Evolutionary conservation across 1,284 basidiomycete species (phyloP).

Genomic region (Naganishia cerealis): DNA sequence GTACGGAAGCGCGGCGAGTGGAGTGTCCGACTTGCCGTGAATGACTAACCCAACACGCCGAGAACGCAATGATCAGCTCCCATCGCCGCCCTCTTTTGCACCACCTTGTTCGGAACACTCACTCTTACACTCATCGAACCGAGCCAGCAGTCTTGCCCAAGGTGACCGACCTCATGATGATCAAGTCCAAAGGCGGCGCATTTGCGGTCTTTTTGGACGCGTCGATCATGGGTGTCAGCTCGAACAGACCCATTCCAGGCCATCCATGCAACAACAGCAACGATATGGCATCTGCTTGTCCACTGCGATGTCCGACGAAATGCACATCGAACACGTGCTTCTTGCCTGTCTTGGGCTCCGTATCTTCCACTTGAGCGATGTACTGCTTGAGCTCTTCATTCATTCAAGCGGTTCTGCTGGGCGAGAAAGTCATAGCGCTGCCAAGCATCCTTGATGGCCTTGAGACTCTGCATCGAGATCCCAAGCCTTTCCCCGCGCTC

Average conservation of each 20-base stretch:
- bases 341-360: slow-evolving; percentile 16
- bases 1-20: too few relatives aligned
- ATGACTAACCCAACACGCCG: slow-evolving; percentile 8
- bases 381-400: slow-evolving; percentile 27
- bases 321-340: slow-evolving; percentile 40
- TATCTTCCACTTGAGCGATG: slow-evolving; percentile 26
- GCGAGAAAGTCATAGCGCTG: slow-evolving; percentile 33
- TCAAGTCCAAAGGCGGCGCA: slow-evolving; percentile 37
- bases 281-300: slow-evolving; percentile 44
- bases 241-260: slow-evolving; percentile 48
- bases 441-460: slow-evolving; percentile 32
- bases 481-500: slow-evolving; percentile 36
- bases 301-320: slow-evolving; percentile 46
- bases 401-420: slow-evolving; percentile 24
- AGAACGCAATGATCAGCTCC: background rate
- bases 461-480: slow-evolving; percentile 32
- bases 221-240: slow-evolving; percentile 46
- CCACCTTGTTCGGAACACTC: too few relatives aligned
- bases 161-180: slow-evolving; percentile 31
- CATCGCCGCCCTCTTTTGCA: too few relatives aligned
- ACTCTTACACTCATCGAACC: slow-evolving; percentile 43
- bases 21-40: background rate
- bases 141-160: slow-evolving; percentile 38
- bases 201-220: slow-evolving; percentile 38
- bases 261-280: slow-evolving; percentile 51